Percentiles rank a stretch among this genome's conserved stretches.
Evolutionary conservation across 305 asterid genomes (phyloP).

Genomic region (Fraxinus paxiana): DNA sequence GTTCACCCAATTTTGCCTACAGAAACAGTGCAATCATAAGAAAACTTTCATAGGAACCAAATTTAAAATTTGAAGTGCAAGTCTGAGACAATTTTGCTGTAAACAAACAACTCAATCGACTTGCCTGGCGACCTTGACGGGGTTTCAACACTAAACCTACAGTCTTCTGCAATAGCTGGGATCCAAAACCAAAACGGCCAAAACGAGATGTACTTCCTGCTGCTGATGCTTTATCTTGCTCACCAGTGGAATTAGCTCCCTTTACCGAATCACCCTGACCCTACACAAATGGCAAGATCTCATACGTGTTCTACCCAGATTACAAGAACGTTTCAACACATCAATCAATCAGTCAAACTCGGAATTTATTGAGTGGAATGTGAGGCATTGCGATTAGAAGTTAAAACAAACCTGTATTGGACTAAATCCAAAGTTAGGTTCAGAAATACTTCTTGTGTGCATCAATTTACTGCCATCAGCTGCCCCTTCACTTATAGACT

Average conservation of each 20-base stretch:
- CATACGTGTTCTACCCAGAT: not conserved
- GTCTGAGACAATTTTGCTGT: not conserved
- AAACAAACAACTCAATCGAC: conserved; percentile 2
- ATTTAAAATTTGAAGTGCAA: not conserved
- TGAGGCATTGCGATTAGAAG: not conserved
- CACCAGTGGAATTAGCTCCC: conserved; percentile 52
- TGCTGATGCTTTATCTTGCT: conserved; percentile 49
- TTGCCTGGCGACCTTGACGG: conserved; percentile 82
- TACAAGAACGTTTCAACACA: not conserved
- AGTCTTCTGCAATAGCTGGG: conserved; percentile 81
- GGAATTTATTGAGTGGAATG: conserved; percentile 4
- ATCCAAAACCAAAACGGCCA: conserved; percentile 75
- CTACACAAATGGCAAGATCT: conserved; percentile 24
- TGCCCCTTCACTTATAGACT: conserved; percentile 59
- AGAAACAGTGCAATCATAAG: conserved; percentile 12
- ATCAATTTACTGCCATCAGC: conserved; percentile 48
- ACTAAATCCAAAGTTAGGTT: conserved; percentile 93
- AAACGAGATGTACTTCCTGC: conserved; percentile 56
- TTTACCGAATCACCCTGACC: conserved; percentile 64
- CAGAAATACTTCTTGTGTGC: conserved; percentile 91
- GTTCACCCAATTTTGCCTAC: conserved; percentile 92
- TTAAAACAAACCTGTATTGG: conserved; percentile 72
- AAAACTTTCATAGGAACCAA: conserved; percentile 11
- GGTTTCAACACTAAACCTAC: conserved; percentile 76
- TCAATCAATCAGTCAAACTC: conserved; percentile 16